Evolutionary conservation across 805 yeast genomes (phyloP), one percentile per base, ranked within the genome.

Genomic region (Candida quercuum): DNA sequence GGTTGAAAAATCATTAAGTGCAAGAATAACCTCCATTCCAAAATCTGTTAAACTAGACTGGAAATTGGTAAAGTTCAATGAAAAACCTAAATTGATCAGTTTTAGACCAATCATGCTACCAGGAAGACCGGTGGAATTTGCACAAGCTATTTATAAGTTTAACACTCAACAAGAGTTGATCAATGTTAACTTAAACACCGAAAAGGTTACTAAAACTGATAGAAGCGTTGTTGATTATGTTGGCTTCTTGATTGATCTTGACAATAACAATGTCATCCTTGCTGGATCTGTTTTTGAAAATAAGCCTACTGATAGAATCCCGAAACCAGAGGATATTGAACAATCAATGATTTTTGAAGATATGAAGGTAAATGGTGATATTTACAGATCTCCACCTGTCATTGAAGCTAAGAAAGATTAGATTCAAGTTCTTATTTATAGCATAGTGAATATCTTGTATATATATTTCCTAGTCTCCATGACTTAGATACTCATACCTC

Each of bases 201-300:
- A 67, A 7, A 63, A 66, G 32, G 70, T 68, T 7, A 71, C 68
- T 32, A 67, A 65, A 28, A 61, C 67, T 23, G 75, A 71, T 40
- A 69, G 76, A 38, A 73, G 74, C 41, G 72, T 82, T 25, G 63
- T 70, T 4, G 87, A 81, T 53, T 78, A 81, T 48, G 61, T 75
- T 20, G 79, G 78, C 2, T 77, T 74, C 56, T 65, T 77, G 39
- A 67, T 84, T 47, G 80, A 82, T 53, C 76, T 86, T 20, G 68
- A 72, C 39, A 61, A 79, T 38, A 65, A 81, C 51, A 67, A 74
- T 39, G 64, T 78, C 40, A 64, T 72, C 20, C 58, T 86, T 48
- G 75, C 85, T 41, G 86, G 86, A 30, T 69, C 84, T 28, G 67
- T 79, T 32, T 81, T 86, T 59, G 86, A 85, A 56, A 68, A 73